Base-by-base conservation (phyloP, 2,329 filamentous ascomycete species). In the Aureobasidium sp. region DNA sequence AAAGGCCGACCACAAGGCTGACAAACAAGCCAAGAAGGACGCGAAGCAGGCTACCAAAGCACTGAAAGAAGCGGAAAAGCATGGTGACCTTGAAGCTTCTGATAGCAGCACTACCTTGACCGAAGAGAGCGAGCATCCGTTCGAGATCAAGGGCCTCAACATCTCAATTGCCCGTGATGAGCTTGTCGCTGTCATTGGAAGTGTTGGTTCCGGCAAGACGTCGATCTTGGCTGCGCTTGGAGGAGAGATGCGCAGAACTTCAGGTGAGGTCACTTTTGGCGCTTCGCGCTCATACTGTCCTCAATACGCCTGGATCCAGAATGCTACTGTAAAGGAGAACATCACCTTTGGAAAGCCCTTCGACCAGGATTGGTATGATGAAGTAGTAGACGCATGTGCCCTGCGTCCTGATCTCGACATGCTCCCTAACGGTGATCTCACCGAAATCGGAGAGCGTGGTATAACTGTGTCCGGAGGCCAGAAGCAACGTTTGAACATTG, bases 231-330 rank as follows among this genome's bases (percentile, higher is more conserved):
- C 94, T 40, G 94, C 95, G 0, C 81, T 99, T 53, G 95, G 95
- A 1, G 95, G 96, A 29, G 95, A 98, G 69, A 98, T 98, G 95
- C 90, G 94, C 51, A 92, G 91, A 76, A 97, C 93, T 0, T 82
- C 80, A 4, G 94, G 94, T 15, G 86, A 91, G 45, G 87, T 97
- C 8, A 86, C 88, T 0, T 87, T 96, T 71, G 93, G 95, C 45
- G 93, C 93, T 0, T 91, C 90, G 4, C 86, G 95, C 68, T 93
- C 95, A 0, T 98, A 97, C 73, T 98, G 96, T 70, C 95, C 95
- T 0, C 95, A 99, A 76, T 97, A 97, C 74, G 93, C 96, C 0
- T 99, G 96, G 96, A 97, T 99, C 56, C 95, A 98, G 75, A 98
- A 98, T 74, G 87, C 94, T 0, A 93, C 91, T 0, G 87, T 98